Conservation (phyloP, 1,139 yeast species). For the Kodamaea fungicola region DNA sequence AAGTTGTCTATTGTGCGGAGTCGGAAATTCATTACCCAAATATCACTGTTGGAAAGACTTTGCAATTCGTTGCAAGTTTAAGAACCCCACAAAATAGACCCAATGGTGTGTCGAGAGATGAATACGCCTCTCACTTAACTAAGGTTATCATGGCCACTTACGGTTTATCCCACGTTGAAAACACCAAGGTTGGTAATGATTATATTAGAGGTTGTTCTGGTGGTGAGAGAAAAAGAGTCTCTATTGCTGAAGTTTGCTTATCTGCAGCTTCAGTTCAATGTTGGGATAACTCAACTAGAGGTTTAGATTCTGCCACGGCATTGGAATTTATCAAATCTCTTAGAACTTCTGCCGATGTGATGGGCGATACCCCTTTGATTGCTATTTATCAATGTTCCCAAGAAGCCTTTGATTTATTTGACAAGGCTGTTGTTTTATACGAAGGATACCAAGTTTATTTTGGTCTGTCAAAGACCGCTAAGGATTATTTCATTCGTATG, state of each 20-base stretch:
- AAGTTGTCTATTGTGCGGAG: constrained; percentile 27
- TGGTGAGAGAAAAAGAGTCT: constrained; percentile 24
- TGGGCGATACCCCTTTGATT: constrained; percentile 24
- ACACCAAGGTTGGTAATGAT: constrained; percentile 24
- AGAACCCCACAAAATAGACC: constrained; percentile 28
- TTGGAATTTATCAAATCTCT: constrained; percentile 25
- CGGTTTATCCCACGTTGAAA: constrained; percentile 17
- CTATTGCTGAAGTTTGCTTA: constrained; percentile 21
- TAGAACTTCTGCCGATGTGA: constrained; percentile 22
- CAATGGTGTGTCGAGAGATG: constrained; percentile 22
- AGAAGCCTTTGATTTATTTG: constrained; percentile 26
- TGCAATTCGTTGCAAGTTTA: constrained; percentile 25
- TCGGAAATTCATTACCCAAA: constrained; percentile 26
- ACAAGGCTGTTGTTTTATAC: constrained; percentile 23
- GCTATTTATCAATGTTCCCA: constrained; percentile 29
- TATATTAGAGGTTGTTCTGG: constrained; percentile 24
- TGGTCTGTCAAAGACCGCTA: constrained; percentile 20
- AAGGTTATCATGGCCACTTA: constrained; percentile 20
- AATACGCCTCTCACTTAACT: constrained; percentile 19
- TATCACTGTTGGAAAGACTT: constrained; percentile 24
- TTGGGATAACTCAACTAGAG: constrained; percentile 26
- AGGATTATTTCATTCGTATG: constrained; percentile 20
- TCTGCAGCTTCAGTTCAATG: constrained; percentile 20
- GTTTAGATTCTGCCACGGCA: constrained; percentile 25
- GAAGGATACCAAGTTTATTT: constrained; percentile 25